Evolutionary conservation across 495 filamentous ascomycete species (phyloP), one percentile per base, ranked within the genome.

Genomic region (Bathelium albidoporum): DNA sequence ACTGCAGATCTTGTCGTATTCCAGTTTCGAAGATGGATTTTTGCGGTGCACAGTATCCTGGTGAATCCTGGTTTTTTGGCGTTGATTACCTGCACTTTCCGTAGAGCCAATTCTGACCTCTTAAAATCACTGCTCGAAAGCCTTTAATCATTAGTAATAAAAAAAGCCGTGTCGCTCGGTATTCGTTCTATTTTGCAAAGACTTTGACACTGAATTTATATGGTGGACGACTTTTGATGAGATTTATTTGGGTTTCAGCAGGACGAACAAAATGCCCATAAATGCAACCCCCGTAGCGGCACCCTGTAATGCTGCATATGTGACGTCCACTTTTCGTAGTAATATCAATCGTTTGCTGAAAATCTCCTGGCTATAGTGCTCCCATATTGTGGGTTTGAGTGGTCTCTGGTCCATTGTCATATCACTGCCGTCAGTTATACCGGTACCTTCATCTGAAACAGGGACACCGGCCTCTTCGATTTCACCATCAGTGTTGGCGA

Each of bases 241-340:
- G n/a, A 29, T 55, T 24, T 55, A 83, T 62, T 71, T 70, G 52
- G 77, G 75, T 64, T 82, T 80, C 59, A 89, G 64, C 22, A 91
- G 52, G 20, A 85, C 71, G 59, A 86, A 74, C n/a, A 91, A 58
- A 36, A 85, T 69, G 34, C 80, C 81, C 62, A 82, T 81, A 1
- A 89, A 68, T 1, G 83, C 79, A 7, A 87, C 87, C 24, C 91
- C 91, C 14, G 84, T 81, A n/a, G 83, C 87, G 43, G 84, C 85
- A 66, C 89, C 83, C 72, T 91, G 83, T 31, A 93, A 71, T 14
- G 84, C 85, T 62, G 87, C 75, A 31, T 85, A 74, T 2, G 90
- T 93, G 7, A 89, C 70, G 69, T 96, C 91, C 53, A 85, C 80
- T 73, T 90, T 89, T 24, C 83, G 82, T 53, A 91, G 66, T 62